phyloP scores from a whole-genome alignment of 2,329 filamentous ascomycete species.

The Trichoderma sp. region DNA sequence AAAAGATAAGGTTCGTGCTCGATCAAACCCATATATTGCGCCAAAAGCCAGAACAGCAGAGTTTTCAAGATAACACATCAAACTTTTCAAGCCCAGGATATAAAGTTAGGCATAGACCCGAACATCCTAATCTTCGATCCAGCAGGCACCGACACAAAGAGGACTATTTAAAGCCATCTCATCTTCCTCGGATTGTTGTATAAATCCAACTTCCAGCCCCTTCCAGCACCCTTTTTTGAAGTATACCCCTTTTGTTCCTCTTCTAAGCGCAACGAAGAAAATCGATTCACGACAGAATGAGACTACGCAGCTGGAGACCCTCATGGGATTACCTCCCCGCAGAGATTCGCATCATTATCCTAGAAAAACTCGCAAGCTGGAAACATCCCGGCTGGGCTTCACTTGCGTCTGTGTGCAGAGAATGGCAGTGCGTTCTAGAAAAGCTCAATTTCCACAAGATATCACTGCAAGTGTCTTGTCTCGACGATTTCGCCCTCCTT shows the following conservation, averaged over 20 bases:
- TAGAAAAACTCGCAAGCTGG: constrained; percentile 27
- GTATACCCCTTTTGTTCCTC: neutral
- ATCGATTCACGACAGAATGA: neutral
- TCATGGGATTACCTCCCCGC: constrained; percentile 24
- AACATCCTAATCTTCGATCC: neutral
- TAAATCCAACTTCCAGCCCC: neutral
- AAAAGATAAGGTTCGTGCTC: too few relatives aligned
- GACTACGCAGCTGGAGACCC: neutral
- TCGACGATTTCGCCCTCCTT: constrained; percentile 27
- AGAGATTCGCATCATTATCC: constrained; percentile 35
- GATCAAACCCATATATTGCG: neutral
- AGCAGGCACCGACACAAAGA: neutral
- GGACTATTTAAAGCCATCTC: too few relatives aligned
- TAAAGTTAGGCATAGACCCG: neutral
- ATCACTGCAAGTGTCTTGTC: constrained; percentile 27
- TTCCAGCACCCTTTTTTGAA: neutral
- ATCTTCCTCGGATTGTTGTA: neutral
- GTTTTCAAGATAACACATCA: neutral
- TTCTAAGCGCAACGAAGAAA: neutral
- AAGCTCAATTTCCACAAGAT: constrained; percentile 30
- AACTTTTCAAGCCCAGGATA: neutral
- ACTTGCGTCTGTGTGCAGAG: constrained; percentile 34
- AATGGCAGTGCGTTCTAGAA: constrained; percentile 35
- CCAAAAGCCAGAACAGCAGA: neutral
- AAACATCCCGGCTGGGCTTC: constrained; percentile 34